phyloP scores from a whole-genome alignment of 305 asterid genomes.

The Caryopteris hybrid region DNA sequence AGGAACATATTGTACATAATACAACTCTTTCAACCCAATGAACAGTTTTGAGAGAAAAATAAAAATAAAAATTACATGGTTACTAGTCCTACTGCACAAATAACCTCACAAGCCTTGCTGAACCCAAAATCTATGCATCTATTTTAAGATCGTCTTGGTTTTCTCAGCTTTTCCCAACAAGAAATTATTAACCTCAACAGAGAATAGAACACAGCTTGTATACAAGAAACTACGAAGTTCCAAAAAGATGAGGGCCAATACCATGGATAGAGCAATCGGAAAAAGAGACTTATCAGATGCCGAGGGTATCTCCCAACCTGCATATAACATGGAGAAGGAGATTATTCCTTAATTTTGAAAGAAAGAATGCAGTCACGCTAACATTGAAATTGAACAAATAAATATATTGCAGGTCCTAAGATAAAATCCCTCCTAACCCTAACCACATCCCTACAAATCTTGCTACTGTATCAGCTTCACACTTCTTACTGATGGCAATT shows the following conservation, averaged over 20 bases:
- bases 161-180: conserved; percentile 59
- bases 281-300: conserved; percentile 86
- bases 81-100: neutral
- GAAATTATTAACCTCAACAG: conserved; percentile 51
- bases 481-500: too few relatives aligned
- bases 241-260: conserved; percentile 99
- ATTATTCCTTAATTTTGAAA: neutral
- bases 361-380: neutral
- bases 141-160: conserved; percentile 35
- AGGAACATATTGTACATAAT: conserved; percentile 20
- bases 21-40: neutral
- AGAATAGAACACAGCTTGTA: conserved; percentile 55
- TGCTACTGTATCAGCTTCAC: too few relatives aligned
- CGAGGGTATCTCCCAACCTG: conserved; percentile 94
- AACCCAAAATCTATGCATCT: neutral
- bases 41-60: neutral
- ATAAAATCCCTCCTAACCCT: too few relatives aligned
- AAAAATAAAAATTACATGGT: neutral
- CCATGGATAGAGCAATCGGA: conserved; percentile 93
- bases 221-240: conserved; percentile 78
- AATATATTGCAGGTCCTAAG: too few relatives aligned
- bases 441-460: too few relatives aligned
- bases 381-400: neutral
- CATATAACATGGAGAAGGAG: neutral
- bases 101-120: neutral